A percentile compares a stretch with the other conserved stretches of the same genome.
Conservation (phyloP, 768 basidiomycete species). For the Holtermannia corniformis region DNA sequence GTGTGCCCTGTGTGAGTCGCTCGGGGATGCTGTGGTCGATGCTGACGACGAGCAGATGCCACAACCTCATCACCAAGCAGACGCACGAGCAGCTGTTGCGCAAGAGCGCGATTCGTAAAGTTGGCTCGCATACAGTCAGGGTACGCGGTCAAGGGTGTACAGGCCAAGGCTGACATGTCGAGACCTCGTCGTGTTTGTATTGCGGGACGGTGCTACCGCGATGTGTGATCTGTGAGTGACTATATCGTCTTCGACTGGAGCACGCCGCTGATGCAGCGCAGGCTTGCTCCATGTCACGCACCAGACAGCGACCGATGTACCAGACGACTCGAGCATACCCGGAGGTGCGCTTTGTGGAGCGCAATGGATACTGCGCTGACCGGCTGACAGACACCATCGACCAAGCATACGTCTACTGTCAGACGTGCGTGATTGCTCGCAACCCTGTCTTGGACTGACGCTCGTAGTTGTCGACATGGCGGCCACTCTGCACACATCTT, state of each 20-base stretch:
- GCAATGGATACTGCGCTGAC: neutral
- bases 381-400: constrained; percentile 23
- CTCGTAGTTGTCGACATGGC: constrained; percentile 25
- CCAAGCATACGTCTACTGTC: constrained; percentile 30
- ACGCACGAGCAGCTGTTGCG: constrained; percentile 21
- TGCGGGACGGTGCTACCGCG: constrained; percentile 24
- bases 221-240: constrained; percentile 30
- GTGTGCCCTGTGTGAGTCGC: constrained; percentile 32
- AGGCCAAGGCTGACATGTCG: too few relatives aligned
- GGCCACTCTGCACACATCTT: constrained; percentile 38
- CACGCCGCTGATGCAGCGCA: constrained; percentile 1
- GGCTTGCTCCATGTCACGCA: constrained; percentile 16
- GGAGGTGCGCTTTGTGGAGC: constrained; percentile 4
- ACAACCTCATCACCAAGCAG: constrained; percentile 6
- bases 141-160: too few relatives aligned
- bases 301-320: constrained; percentile 1
- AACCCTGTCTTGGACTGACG: too few relatives aligned
- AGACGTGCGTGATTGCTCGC: constrained; percentile 11
- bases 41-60: neutral
- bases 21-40: neutral
- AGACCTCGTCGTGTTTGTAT: constrained; percentile 25
- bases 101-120: constrained; percentile 19
- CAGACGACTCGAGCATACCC: constrained; percentile 2
- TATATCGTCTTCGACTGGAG: neutral
- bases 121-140: constrained; percentile 27